These are phyloP conservation scores for Ophiostoma pallidulum DNA, from an alignment of 2,329 filamentous ascomycete species.

Conservation along the genomic window DNA sequence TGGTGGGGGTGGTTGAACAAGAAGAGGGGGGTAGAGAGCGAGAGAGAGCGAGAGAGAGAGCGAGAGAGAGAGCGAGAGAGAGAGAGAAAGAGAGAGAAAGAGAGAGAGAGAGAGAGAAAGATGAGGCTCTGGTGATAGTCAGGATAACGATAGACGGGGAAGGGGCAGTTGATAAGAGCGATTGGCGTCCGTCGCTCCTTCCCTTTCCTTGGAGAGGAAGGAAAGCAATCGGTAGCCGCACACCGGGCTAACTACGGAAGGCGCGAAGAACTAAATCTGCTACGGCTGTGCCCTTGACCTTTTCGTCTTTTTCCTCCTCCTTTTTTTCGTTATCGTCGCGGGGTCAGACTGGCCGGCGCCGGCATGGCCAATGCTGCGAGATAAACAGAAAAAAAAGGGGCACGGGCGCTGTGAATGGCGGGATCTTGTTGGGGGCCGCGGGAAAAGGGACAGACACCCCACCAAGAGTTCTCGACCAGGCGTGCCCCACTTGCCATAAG, in stretches of 20 bases:
- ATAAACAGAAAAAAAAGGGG: conserved; percentile 7
- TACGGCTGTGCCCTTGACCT: background rate
- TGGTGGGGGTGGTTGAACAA: background rate
- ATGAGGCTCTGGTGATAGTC: conserved; percentile 1
- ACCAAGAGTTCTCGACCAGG: background rate
- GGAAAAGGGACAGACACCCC: background rate
- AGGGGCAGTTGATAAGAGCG: background rate
- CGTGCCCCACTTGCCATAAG: background rate
- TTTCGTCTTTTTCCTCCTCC: no score
- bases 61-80: background rate
- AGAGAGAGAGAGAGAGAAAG: background rate
- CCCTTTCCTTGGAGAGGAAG: no score
- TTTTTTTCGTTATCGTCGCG: conserved; percentile 2
- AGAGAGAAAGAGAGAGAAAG: background rate
- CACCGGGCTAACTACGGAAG: conserved; percentile 1
- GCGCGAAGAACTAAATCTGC: background rate
- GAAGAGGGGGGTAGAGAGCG: background rate
- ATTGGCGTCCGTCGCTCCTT: no score
- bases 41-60: background rate
- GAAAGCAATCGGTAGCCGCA: no score
- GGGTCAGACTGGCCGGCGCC: no score
- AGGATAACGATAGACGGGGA: conserved; percentile 1
- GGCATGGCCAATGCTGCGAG: no score
- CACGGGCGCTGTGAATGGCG: no score
- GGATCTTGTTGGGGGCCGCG: background rate